Percentiles rank a stretch among this genome's conserved stretches.
phyloP scores from a whole-genome alignment of 768 basidiomycete genomes.

The Amanita muscaria region DNA sequence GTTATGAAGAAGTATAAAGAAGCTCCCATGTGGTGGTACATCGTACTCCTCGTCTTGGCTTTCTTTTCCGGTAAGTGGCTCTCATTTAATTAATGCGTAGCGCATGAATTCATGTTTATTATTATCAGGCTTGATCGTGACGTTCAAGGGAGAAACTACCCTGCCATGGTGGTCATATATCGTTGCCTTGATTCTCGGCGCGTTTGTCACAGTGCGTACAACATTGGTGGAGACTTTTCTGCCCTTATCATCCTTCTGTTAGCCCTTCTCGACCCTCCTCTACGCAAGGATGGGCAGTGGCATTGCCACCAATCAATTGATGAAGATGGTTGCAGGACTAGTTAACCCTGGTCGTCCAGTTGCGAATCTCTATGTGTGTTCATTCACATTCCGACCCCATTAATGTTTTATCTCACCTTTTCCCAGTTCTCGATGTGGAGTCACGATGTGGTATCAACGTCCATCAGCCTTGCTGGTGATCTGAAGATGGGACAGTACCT shows the following conservation, averaged over 20 bases:
- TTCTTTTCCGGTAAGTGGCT: conserved; percentile 43
- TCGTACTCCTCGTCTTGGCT: conserved; percentile 34
- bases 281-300: conserved; percentile 55
- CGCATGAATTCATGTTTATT: neutral
- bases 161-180: conserved; percentile 59
- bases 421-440: conserved; percentile 62
- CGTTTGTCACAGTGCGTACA: conserved; percentile 27
- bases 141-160: conserved; percentile 49
- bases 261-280: conserved; percentile 50
- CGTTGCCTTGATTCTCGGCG: conserved; percentile 43
- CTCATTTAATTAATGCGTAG: neutral
- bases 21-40: conserved; percentile 57
- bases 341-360: conserved; percentile 57
- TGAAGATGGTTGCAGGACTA: conserved; percentile 58
- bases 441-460: conserved; percentile 49
- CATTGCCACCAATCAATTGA: conserved; percentile 49
- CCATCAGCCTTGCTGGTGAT: conserved; percentile 44
- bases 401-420: neutral
- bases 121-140: conserved; percentile 41
- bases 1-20: conserved; percentile 54
- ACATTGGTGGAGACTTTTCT: neutral
- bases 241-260: neutral
- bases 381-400: neutral
- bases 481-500: conserved; percentile 68
- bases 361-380: conserved; percentile 56